Evolutionary conservation across 2,329 filamentous ascomycete species (phyloP).

Genomic region (Nigrospora sphaerica): DNA sequence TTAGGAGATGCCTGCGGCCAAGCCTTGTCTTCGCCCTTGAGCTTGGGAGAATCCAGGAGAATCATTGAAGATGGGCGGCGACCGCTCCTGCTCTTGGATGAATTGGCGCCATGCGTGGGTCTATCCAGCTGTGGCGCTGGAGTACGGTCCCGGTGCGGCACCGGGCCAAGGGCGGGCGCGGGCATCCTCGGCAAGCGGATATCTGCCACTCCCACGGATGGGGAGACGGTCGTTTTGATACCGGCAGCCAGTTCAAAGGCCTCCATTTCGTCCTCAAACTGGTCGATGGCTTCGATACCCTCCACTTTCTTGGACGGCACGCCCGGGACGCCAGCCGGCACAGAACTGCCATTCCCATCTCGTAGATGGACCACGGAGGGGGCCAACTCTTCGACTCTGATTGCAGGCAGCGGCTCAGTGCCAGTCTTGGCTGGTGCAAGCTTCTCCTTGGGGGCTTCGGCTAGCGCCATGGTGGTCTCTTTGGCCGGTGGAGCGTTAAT

Average conservation of each 20-base stretch:
- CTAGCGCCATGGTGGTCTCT: slow-evolving; percentile 12
- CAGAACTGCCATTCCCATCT: slow-evolving; percentile 23
- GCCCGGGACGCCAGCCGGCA: slow-evolving; percentile 26
- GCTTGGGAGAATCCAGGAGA: slow-evolving; percentile 21
- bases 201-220: not conserved
- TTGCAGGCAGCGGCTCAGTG: slow-evolving; percentile 1
- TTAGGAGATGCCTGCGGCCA: slow-evolving; percentile 15
- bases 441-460: slow-evolving; percentile 2
- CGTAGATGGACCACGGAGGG: slow-evolving; percentile 17
- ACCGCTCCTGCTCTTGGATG: slow-evolving; percentile 12
- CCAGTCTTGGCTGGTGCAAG: not conserved
- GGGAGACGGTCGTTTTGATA: slow-evolving; percentile 12
- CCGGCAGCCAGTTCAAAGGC: slow-evolving; percentile 30
- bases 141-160: no score
- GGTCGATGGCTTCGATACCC: slow-evolving; percentile 55
- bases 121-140: not conserved
- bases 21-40: slow-evolving; percentile 14
- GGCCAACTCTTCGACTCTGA: slow-evolving; percentile 6
- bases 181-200: no score
- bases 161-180: no score
- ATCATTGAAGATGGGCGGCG: slow-evolving; percentile 36
- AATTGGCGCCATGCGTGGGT: slow-evolving; percentile 1
- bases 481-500: slow-evolving; percentile 1
- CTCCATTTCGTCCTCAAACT: slow-evolving; percentile 55
- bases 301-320: slow-evolving; percentile 36